Evolutionary conservation across 176 grass and related monocot species (phyloP), one percentile per base, ranked within the genome.

Genomic region (Urochloa ruziziensis): DNA sequence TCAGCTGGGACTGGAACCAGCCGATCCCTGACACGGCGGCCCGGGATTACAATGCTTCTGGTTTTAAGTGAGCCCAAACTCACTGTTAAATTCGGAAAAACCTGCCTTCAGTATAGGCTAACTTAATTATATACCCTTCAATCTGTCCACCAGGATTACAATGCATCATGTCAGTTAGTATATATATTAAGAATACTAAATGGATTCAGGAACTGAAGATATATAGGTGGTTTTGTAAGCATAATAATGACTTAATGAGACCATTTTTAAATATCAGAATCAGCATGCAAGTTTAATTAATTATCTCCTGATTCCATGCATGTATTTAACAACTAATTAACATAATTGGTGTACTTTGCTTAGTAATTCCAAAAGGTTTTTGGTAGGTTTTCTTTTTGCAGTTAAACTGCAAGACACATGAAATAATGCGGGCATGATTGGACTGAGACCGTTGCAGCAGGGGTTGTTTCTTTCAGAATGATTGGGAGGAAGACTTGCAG

Each of bases 401-500:
- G 34, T 78, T 78, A 77, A 30, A 37, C 62, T 81, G 36, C 64
- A 65, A 78, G 68, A 23, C 40, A 79, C 82, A 89, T 93, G 79
- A 91, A 91, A 88, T 92, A 86, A 97, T 91, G 89, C 74, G 7
- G 70, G 21, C 62, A 88, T 89, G 86, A 90, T 95, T 84, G 58
- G 77, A 66, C 59, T 59, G 79, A 74, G 84, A 79, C 74, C 79
- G 46, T 69, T 80, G 80, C 84, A 86, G 84, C 74, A 90, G 84
- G 47, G 74, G 24, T 90, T 90, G 89, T 87, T 87, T 87, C 58
- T 80, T 83, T 87, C 83, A 74, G 67, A 79, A 86, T 90, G 80
- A 87, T 86, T 60, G 84, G 79, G 47, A 66, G 18, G 80, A 87
- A 86, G 96, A 99, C 96, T 85, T 99, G 89, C 93, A 96, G 91